Conservation (phyloP, 2,329 filamentous ascomycete genomes). For the Blumeria hordei region DNA sequence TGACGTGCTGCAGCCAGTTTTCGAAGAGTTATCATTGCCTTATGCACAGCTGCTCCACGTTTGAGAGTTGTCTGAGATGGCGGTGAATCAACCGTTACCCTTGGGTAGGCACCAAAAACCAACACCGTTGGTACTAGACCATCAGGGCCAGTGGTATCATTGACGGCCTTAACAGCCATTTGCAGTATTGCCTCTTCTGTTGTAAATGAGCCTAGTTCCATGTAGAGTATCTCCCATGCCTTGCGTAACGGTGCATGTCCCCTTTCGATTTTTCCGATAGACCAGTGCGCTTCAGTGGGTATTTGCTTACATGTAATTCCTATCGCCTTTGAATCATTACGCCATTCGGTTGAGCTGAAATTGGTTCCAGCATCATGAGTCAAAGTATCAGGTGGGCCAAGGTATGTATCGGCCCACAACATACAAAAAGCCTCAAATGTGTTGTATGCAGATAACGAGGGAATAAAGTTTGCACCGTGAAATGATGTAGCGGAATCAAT, state of each 20-base stretch:
- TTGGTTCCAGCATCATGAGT: conserved; percentile 1
- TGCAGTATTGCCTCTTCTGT: neutral
- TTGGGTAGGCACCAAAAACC: neutral
- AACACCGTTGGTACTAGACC: neutral
- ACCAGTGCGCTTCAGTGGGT: neutral
- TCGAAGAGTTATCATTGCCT: neutral
- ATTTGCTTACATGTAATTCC: conserved; percentile 1
- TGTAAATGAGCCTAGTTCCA: neutral
- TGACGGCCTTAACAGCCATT: conserved; percentile 1
- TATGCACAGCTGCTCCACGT: neutral
- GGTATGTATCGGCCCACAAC: neutral
- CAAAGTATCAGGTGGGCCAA: conserved; percentile 1
- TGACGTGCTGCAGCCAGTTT: neutral
- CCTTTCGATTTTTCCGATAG: neutral
- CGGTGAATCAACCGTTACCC: neutral
- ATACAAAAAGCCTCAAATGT: neutral
- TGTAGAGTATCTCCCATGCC: neutral
- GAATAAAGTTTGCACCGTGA: neutral
- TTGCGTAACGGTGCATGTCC: neutral
- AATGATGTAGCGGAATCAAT: neutral
- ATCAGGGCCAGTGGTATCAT: neutral
- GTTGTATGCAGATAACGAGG: neutral
- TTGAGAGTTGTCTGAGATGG: neutral
- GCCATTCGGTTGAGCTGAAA: neutral
- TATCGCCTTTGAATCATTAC: neutral